These are phyloP conservation scores for Candida sanyiensis DNA, from an alignment of 805 yeast genomes.

Conservation along the genomic window DNA sequence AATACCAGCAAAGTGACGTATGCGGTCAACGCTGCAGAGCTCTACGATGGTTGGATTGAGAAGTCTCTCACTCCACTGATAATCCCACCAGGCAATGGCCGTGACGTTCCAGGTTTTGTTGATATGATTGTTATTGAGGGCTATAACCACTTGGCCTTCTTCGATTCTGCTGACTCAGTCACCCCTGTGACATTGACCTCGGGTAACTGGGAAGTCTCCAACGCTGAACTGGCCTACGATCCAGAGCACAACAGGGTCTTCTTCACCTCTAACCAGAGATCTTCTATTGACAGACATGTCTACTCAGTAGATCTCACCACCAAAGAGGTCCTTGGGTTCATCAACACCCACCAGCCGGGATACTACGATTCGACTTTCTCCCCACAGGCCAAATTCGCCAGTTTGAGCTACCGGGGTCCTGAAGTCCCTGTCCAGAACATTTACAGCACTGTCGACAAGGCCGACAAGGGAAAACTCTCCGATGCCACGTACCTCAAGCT, in stretches of 20 bases:
- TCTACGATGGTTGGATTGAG: constrained; percentile 71
- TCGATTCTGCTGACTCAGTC: constrained; percentile 54
- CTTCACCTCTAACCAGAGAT: constrained; percentile 65
- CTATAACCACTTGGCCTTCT: constrained; percentile 74
- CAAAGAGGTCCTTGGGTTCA: constrained; percentile 34
- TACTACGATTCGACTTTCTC: constrained; percentile 69
- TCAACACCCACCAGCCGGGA: constrained; percentile 50
- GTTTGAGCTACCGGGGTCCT: constrained; percentile 71
- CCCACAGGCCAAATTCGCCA: constrained; percentile 60
- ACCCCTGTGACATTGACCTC: constrained; percentile 53
- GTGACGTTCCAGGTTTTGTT: constrained; percentile 57
- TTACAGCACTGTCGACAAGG: constrained; percentile 34
- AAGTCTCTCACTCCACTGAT: constrained; percentile 52
- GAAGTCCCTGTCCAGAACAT: constrained; percentile 69
- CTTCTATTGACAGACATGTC: constrained; percentile 29
- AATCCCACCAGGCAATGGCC: constrained; percentile 43
- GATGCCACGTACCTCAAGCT: constrained; percentile 8
- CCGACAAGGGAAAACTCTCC: constrained; percentile 25
- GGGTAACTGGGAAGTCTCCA: constrained; percentile 87
- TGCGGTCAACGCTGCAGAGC: constrained; percentile 36
- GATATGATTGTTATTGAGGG: constrained; percentile 69
- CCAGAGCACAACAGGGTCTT: constrained; percentile 40
- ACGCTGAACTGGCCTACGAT: constrained; percentile 57
- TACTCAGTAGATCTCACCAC: constrained; percentile 23
- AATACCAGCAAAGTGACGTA: constrained; percentile 37